Base-by-base conservation (phyloP, 768 basidiomycete genomes). In the Albatrellus ellisii region DNA sequence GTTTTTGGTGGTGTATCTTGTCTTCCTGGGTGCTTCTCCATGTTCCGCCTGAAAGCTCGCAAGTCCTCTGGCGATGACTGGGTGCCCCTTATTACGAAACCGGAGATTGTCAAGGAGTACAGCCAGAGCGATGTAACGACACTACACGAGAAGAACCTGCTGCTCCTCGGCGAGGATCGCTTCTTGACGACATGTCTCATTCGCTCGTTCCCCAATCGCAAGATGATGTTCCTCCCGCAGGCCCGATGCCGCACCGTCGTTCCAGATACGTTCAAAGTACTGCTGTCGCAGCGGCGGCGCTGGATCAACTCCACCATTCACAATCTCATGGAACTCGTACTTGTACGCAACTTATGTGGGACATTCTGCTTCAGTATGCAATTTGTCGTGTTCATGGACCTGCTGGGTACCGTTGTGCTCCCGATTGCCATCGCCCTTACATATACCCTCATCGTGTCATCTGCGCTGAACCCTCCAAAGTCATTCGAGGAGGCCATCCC, bases 301-400 rank as follows among this genome's bases (percentile, higher is more conserved):
- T 99, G 95, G 95, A 98, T 99, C 66, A 98, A 98, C 62, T 97
- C 94, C 12, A 98, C 95, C 0, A 87, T 99, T 39, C 95, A 98
- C 67, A 98, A 99, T 59, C 77, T 99, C 39, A 97, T 98, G 91
- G 95, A 99, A 60, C 81, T 99, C 28, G 88, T 97, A 26, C 77
- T 88, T 46, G 95, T 99, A 29, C 87, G 86, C 50, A 90, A 99
- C 57, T 73, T 97, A 12, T 98, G 95, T 61, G 95, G 95, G 26
- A 98, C 94, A 24, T 99, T 99, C 63, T 99, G 95, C 69, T 97
- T 98, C 66, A 95, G 90, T 62, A 98, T 97, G 92, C 95, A 98
- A 59, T 98, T 98, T 60, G 80, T 98, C 59, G 91, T 98, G 41
- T 89, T 94, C 65, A 91, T 98, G 87, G 91, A 97, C 60, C 74